Evolutionary conservation across 2,329 filamentous ascomycete species (phyloP), one percentile per base, ranked within the genome.

Genomic region (Verticillium dahliae): DNA sequence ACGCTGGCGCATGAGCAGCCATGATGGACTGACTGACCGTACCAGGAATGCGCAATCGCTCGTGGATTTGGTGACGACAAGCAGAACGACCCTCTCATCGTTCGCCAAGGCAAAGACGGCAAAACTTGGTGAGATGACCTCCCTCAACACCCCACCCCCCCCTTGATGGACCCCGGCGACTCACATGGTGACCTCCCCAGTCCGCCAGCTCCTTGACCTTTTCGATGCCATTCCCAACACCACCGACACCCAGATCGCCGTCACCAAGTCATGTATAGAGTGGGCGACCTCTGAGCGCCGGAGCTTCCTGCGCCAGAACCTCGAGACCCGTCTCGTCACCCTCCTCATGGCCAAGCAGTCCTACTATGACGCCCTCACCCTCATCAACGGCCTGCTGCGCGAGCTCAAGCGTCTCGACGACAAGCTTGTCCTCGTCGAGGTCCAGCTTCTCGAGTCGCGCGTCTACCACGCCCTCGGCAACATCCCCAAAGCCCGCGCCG

Each of bases 101-200:
- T 98, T 99, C 76, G 95, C 95, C 67, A 97, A 98, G 83, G 95
- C 96, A 65, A 99, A 99, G 86, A 98, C 95, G 37, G 91, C 95
- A 61, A 99, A 99, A 80, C 83, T 99, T 65, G 92, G 95, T 98
- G 87, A 67, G 88, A 65, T 6, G 6, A 58, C 59, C 27, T 10
- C n/a, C 34, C 4, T 18, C 1, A 15, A 55, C 38, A n/a, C 9
- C 13, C 41, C 56, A 55, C 38, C 13, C 9, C 13, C 41, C 56
- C 13, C 41, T 56, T 22, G 18, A 34, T 37, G 22, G 33, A 27
- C 57, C 22, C 22, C 31, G n/a, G 27, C 13, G 15, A n/a, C 54
- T 58, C 45, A 52, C 52, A 6, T 33, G 38, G 27, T 27, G 63
- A 27, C 14, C n/a, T 54, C 60, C 58, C 65, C 68, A 97, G 95